Evolutionary conservation across 805 yeast genomes (phyloP), one percentile per base, ranked within the genome.

Genomic region (Hermanozyma aechmeae): DNA sequence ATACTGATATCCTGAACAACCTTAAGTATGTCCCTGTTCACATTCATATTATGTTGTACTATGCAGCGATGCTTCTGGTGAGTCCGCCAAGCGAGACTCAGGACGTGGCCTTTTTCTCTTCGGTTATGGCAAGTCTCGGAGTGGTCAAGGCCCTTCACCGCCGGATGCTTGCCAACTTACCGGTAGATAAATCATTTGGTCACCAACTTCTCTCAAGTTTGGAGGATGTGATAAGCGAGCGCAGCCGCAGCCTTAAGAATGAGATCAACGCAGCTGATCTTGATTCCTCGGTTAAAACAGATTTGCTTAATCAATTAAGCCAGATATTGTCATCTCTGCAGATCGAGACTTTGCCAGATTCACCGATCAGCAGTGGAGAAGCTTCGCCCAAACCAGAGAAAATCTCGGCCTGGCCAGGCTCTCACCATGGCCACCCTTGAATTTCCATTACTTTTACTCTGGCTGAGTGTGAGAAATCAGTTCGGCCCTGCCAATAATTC

Each of bases 1-100:
- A 78, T 46, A 52, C 59, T 9, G 84, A 78, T 44, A 72, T 78
- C 19, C 47, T 66, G 16, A 56, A 63, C 6, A 71, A 74, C 26
- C 53, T 78, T 34, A 66, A 65, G 40, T 78, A 72, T 41, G 79
- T 76, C 13, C 86, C 86, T 0, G 70, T 76, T n/a, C 84, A 78
- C 46, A 73, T 78, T 23, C 82, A 76, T 45, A 65, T 78, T 29
- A 77, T 78, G 83, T 51, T 76, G 9, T 78, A 76, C 44, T 77
- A 76, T 40, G 79, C 84, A 2, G 76, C 79, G 0, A 49, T 76
- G 29, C 49, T 76, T 16, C 51, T 76, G 5, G 49, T 76, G 22
- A 67, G 68, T 33, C 71, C 76, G 2, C 73, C 71, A 0, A 28
- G 31, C 4, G 32, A 22, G 16, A 18, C 16, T 6, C 27, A 23